These are phyloP conservation scores for Stagonosporopsis chrysanthemi DNA, from an alignment of 2,329 filamentous ascomycete species.

Conservation along the genomic window DNA sequence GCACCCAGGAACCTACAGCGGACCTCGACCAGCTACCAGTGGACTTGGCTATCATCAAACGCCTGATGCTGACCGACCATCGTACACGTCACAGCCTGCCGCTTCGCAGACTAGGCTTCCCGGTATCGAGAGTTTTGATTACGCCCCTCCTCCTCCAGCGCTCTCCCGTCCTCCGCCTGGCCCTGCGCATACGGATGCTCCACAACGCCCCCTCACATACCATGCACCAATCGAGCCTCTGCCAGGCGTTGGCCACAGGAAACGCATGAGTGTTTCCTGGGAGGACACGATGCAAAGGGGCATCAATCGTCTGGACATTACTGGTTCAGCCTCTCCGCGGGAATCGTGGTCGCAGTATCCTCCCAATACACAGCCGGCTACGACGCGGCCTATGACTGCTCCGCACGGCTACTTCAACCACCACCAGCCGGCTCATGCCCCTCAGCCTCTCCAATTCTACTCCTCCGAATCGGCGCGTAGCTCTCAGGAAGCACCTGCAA, in stretches of 20 bases:
- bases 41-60: constrained; percentile 78
- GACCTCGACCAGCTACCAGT: constrained; percentile 70
- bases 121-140: constrained; percentile 91
- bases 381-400: constrained; percentile 45
- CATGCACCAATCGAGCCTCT: constrained; percentile 42
- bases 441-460: constrained; percentile 38
- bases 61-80: constrained; percentile 66
- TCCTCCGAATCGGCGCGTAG: constrained; percentile 47
- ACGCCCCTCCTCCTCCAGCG: constrained; percentile 68
- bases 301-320: constrained; percentile 71
- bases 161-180: constrained; percentile 72
- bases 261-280: constrained; percentile 59
- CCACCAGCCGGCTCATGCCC: constrained; percentile 28
- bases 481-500: constrained; percentile 54
- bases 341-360: constrained; percentile 47
- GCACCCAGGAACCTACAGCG: constrained; percentile 78
- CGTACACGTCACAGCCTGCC: constrained; percentile 63
- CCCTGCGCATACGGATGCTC: constrained; percentile 77
- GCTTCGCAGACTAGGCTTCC: constrained; percentile 73
- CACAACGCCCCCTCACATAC: constrained; percentile 53
- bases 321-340: constrained; percentile 51
- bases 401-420: constrained; percentile 49
- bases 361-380: constrained; percentile 28
- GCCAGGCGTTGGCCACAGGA: constrained; percentile 35
- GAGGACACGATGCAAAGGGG: constrained; percentile 72